phyloP scores from a whole-genome alignment of 2,329 filamentous ascomycete genomes.

The Pestalotiopsis sp. region DNA sequence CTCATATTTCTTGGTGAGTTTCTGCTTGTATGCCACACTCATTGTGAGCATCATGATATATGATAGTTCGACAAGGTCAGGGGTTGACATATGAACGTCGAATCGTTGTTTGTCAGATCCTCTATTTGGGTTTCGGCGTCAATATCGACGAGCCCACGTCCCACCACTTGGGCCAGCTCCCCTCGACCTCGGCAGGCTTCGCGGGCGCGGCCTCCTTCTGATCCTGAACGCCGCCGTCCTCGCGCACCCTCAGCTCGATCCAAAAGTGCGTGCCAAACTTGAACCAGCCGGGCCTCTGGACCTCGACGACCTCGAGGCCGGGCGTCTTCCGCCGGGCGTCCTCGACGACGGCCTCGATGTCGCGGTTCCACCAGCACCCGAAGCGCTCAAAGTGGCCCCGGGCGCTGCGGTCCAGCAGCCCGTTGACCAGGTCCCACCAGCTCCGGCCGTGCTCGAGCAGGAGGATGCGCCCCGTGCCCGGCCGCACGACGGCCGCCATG shows the following conservation, averaged over 20 bases:
- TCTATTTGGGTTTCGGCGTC: conserved; percentile 1
- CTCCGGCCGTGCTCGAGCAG: conserved; percentile 64
- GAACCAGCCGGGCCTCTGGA: conserved; percentile 50
- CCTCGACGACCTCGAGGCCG: conserved; percentile 55
- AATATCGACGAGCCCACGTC: conserved; percentile 9
- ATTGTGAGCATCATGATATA: not conserved
- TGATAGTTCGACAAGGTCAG: not conserved
- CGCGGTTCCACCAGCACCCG: conserved; percentile 70
- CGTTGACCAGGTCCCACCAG: conserved; percentile 54
- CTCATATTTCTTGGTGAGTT: not conserved
- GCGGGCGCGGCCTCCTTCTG: not conserved
- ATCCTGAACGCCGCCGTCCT: not conserved
- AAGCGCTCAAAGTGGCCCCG: conserved; percentile 57
- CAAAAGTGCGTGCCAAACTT: conserved; percentile 60
- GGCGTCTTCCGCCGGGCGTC: conserved; percentile 47
- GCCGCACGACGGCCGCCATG: conserved; percentile 52
- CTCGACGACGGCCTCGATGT: conserved; percentile 55
- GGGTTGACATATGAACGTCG: not conserved
- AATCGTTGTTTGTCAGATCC: not conserved
- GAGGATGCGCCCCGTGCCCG: conserved; percentile 58
- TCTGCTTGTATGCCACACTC: too few species aligned
- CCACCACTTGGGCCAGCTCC: not conserved
- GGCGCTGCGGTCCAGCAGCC: conserved; percentile 55
- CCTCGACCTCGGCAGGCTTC: not conserved
- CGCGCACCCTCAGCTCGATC: conserved; percentile 52